phyloP scores from a whole-genome alignment of 768 basidiomycete species.

The Pleurotus tuoliensis region DNA sequence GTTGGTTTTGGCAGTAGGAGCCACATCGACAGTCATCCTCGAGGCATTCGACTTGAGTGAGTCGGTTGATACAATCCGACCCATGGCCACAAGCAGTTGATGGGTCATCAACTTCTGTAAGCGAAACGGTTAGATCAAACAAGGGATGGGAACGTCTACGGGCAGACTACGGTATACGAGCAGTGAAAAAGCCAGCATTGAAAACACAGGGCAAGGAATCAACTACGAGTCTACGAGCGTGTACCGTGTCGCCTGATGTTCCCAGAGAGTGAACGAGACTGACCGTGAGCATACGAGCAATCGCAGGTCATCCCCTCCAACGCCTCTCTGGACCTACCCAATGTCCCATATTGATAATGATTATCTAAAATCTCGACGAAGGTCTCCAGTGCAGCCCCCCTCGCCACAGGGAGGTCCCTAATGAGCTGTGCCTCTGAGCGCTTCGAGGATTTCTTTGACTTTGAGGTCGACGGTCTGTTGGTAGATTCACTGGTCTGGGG shows the following conservation, averaged over 20 bases:
- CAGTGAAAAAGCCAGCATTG: not conserved
- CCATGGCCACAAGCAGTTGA: conserved; percentile 76
- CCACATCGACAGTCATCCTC: conserved; percentile 84
- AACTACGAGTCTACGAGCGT: not conserved
- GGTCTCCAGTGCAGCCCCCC: conserved; percentile 62
- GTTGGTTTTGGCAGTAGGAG: conserved; percentile 84
- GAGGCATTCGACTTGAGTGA: conserved; percentile 97
- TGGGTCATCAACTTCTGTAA: conserved; percentile 54
- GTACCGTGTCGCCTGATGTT: not conserved
- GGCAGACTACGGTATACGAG: conserved; percentile 7
- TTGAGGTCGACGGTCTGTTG: conserved; percentile 14
- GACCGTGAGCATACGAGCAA: conserved; percentile 80
- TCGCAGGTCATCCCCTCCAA: conserved; percentile 96
- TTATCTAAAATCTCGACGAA: conserved; percentile 76
- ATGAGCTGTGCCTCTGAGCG: conserved; percentile 61
- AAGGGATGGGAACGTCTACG: conserved; percentile 19
- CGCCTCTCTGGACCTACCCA: conserved; percentile 86
- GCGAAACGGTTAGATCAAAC: conserved; percentile 16
- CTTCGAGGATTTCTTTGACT: conserved; percentile 33
- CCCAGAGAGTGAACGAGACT: conserved; percentile 31
- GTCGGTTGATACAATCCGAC: conserved; percentile 94
- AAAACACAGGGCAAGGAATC: not conserved
- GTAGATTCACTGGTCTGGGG: not conserved
- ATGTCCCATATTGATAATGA: conserved; percentile 80
- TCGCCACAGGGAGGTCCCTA: conserved; percentile 73